phyloP scores from a whole-genome alignment of 2,329 filamentous ascomycete genomes.

The Colletotrichum sp. region DNA sequence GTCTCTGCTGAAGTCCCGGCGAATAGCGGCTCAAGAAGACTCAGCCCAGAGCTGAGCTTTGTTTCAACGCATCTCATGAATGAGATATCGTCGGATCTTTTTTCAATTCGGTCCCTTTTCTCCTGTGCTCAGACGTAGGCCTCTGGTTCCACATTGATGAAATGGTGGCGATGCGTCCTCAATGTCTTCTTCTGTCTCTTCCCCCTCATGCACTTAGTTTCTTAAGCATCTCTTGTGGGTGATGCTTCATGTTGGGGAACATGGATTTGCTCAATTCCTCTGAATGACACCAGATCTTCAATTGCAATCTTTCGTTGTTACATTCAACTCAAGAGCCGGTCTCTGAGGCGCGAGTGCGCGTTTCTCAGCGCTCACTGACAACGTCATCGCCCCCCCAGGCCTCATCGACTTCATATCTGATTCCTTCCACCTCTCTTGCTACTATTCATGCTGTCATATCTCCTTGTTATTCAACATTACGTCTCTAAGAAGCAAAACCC shows the following conservation, averaged over 20 bases:
- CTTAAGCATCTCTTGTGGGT: background rate
- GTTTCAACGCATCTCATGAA: slow-evolving; percentile 11
- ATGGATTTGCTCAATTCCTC: background rate
- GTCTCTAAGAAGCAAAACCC: background rate
- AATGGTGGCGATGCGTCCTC: background rate
- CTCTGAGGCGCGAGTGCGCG: background rate
- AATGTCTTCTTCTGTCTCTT: background rate
- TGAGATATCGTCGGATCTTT: slow-evolving; percentile 6
- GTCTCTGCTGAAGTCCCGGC: slow-evolving; percentile 2
- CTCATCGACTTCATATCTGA: background rate
- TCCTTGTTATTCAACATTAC: background rate
- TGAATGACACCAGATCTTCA: background rate
- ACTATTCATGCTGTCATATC: background rate
- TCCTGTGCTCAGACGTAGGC: background rate
- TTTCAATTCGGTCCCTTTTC: background rate
- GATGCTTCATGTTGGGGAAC: background rate
- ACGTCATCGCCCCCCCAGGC: background rate
- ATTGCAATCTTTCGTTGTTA: background rate
- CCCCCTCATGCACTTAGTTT: background rate
- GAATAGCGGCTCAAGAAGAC: background rate
- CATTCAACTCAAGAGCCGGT: background rate
- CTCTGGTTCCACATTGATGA: background rate
- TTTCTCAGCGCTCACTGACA: background rate
- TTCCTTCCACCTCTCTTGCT: background rate
- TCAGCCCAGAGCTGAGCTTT: slow-evolving; percentile 5